These are phyloP conservation scores for Paraphoma chrysanthemicola DNA, from an alignment of 2,329 filamentous ascomycete species.

Conservation along the genomic window DNA sequence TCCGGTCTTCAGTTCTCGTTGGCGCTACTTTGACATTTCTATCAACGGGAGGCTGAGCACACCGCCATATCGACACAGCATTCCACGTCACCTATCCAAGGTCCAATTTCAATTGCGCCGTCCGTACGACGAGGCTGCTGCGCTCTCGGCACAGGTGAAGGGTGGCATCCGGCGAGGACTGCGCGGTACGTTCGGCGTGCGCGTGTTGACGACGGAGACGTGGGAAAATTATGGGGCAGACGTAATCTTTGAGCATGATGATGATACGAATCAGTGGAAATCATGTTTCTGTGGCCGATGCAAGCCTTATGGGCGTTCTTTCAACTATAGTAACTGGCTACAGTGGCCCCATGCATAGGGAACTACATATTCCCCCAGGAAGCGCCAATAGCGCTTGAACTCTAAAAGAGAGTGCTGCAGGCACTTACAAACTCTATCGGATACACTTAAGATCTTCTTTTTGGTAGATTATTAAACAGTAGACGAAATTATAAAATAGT, in stretches of 20 bases:
- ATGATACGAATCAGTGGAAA: background rate
- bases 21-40: slow-evolving; percentile 1
- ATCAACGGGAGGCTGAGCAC: background rate
- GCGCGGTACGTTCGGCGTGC: background rate
- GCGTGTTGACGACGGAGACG: background rate
- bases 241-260: background rate
- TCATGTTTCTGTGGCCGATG: background rate
- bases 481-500: no score
- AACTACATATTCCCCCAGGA: no score
- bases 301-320: background rate
- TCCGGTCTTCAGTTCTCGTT: slow-evolving; percentile 4
- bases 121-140: slow-evolving; percentile 2
- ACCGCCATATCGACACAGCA: background rate
- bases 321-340: background rate
- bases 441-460: no score
- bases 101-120: background rate
- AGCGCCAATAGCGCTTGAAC: no score
- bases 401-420: no score
- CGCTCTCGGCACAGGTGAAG: slow-evolving; percentile 2
- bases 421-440: no score
- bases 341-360: no score
- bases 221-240: background rate
- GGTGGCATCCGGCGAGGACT: background rate
- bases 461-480: no score
- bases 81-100: no score